Percentiles rank a stretch among this genome's conserved stretches.
Conservation (phyloP, 2,329 filamentous ascomycete species). For the Leptographium lundbergii region DNA sequence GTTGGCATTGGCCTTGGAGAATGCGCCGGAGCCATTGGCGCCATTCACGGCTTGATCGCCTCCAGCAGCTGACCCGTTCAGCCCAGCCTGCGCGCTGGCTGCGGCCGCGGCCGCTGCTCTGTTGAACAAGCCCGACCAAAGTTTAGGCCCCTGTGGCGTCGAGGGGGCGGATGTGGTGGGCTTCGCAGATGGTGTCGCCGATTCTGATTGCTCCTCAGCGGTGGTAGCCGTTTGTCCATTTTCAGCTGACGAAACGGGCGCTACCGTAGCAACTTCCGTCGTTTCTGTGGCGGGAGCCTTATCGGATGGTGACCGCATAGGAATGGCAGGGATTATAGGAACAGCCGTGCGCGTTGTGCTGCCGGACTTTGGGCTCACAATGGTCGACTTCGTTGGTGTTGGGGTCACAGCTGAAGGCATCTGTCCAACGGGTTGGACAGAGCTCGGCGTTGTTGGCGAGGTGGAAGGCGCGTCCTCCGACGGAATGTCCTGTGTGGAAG, state of each 20-base stretch:
- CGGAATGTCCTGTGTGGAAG: conserved; percentile 18
- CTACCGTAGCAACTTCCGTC: neutral
- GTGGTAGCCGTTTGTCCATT: too few species aligned
- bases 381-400: conserved; percentile 3
- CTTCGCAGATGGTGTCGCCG: conserved; percentile 11
- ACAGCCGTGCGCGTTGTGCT: conserved; percentile 23
- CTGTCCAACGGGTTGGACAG: conserved; percentile 13
- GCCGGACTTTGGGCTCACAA: conserved; percentile 13
- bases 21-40: conserved; percentile 18
- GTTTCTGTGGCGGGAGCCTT: neutral
- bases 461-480: conserved; percentile 21
- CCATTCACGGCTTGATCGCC: conserved; percentile 14
- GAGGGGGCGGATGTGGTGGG: neutral
- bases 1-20: conserved; percentile 33
- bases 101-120: conserved; percentile 15
- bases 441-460: conserved; percentile 24
- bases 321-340: conserved; percentile 34
- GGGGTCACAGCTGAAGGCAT: conserved; percentile 14
- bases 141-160: conserved; percentile 16
- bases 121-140: conserved; percentile 26
- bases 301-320: conserved; percentile 16
- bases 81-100: conserved; percentile 10
- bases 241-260: neutral
- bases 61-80: conserved; percentile 15
- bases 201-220: conserved; percentile 15